Conservation (phyloP, 495 filamentous ascomycete species). For the Glonium stellatum region DNA sequence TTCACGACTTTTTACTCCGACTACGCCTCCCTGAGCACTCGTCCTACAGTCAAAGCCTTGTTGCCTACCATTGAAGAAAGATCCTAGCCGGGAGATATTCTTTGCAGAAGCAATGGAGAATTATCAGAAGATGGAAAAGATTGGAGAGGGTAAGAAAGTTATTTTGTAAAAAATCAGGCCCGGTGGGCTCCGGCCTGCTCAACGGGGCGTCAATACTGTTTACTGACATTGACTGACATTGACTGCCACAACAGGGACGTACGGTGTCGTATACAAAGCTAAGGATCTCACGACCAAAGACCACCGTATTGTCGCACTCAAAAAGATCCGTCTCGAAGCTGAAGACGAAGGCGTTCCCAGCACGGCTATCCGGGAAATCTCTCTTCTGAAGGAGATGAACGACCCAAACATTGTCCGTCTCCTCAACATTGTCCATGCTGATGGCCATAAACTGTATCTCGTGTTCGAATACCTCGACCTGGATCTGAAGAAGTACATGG, state of each 20-base stretch:
- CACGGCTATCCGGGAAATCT: slow-evolving; percentile 98
- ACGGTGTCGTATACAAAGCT: slow-evolving; percentile 81
- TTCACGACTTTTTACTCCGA: not conserved
- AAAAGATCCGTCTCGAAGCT: slow-evolving; percentile 98
- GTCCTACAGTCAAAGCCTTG: not conserved
- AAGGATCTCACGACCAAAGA: slow-evolving; percentile 94
- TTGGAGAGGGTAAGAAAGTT: slow-evolving; percentile 73
- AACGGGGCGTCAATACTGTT: not conserved
- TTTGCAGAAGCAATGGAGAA: slow-evolving; percentile 70
- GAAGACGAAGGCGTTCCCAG: slow-evolving; percentile 92
- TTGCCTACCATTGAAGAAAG: not conserved
- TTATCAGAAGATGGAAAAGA: slow-evolving; percentile 99
- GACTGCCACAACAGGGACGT: slow-evolving; percentile 31
- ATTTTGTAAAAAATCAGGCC: not conserved
- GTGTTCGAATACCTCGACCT: slow-evolving; percentile 98
- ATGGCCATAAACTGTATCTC: slow-evolving; percentile 95
- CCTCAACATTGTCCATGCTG: slow-evolving; percentile 97
- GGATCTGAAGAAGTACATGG: slow-evolving; percentile 99
- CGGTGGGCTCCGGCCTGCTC: not conserved
- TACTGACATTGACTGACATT: slow-evolving; percentile 6
- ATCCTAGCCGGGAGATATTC: not conserved
- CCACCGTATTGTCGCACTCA: slow-evolving; percentile 74
- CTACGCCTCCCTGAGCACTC: not conserved
- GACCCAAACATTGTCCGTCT: slow-evolving; percentile 96
- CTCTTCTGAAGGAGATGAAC: slow-evolving; percentile 97